Base-by-base conservation (phyloP, 306 rosid species). In the Cicer pinnatifidum region DNA sequence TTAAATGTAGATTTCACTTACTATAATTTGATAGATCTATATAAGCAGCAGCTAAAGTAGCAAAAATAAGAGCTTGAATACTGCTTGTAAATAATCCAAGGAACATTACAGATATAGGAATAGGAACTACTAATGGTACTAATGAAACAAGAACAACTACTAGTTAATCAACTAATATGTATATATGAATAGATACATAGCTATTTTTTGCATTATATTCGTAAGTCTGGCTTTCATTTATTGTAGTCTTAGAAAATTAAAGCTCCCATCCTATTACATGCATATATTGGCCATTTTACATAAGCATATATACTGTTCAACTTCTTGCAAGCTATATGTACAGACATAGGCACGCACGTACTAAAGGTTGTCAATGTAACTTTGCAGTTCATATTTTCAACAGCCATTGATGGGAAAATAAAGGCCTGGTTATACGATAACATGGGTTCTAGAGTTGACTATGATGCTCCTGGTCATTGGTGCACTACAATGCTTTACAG, bases 351-450 rank as follows among this genome's bases (percentile, higher is more conserved):
- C 10, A 28, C 37, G 11, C 13, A 11, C 37, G 13, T 47, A 46
- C 67, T 80, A 71, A 76, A 60, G 47, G 45, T 51, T 79, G 73
- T 58, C 44, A 6, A 67, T 73, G 73, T 82, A 67, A 75, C 67
- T 78, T 84, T 83, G 76, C 89, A 92, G 98, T 90, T 88, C 79
- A 90, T 92, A 80, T 90, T 86, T 84, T 92, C 98, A 63, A 92
- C 96, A 57, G 91, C 96, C 44, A 73, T 75, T 79, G 95, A 90
- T 83, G 98, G 98, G 59, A 92, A 88, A 85, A 92, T 92, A 82
- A 92, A 90, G 83, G 94, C 95, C n/a, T 92, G 98, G 96, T 71
- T 92, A 40, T 92, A 92, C 16, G 95, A 90, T 77, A 82, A 87
- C 80, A 53, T 78, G 88, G 98, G 96, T 78, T 89, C 96, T 23